Conservation (phyloP, 345 rosid genomes). For the Triadica sebifera region DNA sequence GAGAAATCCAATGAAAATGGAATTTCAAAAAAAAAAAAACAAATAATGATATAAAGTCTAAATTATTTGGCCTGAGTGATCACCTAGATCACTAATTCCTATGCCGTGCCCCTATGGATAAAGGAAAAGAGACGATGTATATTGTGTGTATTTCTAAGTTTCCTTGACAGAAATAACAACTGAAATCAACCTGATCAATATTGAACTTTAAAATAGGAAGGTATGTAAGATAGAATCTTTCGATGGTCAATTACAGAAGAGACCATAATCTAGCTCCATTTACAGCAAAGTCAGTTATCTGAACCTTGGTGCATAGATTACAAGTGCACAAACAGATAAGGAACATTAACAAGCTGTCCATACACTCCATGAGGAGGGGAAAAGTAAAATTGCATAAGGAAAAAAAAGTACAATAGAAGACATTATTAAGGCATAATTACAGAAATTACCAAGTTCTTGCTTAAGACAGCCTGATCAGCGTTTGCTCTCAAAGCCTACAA, state of each 20-base stretch:
- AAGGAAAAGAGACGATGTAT: neutral
- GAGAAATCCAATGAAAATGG: neutral
- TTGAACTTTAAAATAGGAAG: constrained; percentile 3
- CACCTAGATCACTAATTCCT: too few relatives aligned
- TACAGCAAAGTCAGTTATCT: neutral
- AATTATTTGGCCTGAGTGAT: too few relatives aligned
- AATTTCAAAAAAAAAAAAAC: too few relatives aligned
- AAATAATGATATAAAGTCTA: neutral
- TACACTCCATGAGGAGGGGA: neutral
- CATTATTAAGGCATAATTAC: neutral
- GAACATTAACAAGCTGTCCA: neutral
- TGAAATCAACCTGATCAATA: neutral
- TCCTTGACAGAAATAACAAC: neutral
- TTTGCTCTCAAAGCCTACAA: constrained; percentile 51
- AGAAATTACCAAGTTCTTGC: constrained; percentile 72
- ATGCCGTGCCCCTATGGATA: too few relatives aligned
- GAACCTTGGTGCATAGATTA: neutral
- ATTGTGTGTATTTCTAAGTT: too few relatives aligned
- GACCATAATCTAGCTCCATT: neutral
- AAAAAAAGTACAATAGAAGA: neutral
- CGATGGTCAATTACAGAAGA: neutral
- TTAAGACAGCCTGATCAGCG: constrained; percentile 68
- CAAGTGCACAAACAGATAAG: neutral
- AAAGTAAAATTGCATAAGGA: neutral
- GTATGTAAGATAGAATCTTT: neutral